Evolutionary conservation across 441 rosid genomes (phyloP).

Genomic region (Kokia cookei): DNA sequence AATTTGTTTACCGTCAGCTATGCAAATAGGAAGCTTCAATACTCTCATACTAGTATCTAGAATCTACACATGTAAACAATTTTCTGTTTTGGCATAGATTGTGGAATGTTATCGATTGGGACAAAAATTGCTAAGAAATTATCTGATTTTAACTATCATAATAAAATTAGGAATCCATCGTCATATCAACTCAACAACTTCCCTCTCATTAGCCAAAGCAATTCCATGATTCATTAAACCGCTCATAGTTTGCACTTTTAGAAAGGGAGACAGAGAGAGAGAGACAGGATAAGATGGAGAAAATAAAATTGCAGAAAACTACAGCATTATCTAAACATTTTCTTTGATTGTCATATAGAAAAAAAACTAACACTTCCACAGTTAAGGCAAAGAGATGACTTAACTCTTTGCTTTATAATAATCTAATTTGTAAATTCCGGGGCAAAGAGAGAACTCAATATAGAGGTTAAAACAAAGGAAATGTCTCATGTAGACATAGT

Average conservation of each 20-base stretch:
- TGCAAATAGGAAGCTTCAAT: not conserved
- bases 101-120: not conserved
- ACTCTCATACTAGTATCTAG: conserved; percentile 4
- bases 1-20: conserved; percentile 28
- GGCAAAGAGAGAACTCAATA: not conserved
- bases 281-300: not conserved
- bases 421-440: not conserved
- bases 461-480: conserved; percentile 1
- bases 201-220: not conserved
- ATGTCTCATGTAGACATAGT: conserved; percentile 4
- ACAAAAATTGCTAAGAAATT: not conserved
- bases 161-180: not conserved
- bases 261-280: not conserved
- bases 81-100: not conserved
- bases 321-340: not conserved
- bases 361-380: not conserved
- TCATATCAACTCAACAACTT: conserved; percentile 1
- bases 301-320: not conserved
- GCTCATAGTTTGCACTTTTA: not conserved
- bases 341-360: not conserved
- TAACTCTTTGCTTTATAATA: not conserved
- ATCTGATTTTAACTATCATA: not conserved
- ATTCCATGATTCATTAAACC: not conserved
- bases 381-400: not conserved
- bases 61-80: not conserved